Conservation (phyloP, 2,329 filamentous ascomycete genomes). For the Aspergillus nomiae region DNA sequence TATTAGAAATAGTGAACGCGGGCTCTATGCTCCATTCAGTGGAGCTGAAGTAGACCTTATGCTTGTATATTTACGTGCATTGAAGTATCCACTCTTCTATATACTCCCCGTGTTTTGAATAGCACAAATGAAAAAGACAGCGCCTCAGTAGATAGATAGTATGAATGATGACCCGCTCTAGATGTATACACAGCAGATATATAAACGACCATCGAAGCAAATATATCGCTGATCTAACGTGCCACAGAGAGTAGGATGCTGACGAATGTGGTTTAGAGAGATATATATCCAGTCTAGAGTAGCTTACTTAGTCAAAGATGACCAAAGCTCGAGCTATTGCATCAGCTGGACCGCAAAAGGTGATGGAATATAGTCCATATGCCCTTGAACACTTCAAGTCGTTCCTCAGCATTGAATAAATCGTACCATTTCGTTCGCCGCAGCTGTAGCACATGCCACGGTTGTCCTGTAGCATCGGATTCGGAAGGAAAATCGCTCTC, state of each 20-base stretch:
- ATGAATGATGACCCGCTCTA: not conserved
- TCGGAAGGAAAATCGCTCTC: constrained; percentile 28
- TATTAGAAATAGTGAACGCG: not conserved
- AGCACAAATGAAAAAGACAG: not conserved
- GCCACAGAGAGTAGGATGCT: not conserved
- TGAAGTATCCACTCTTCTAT: not conserved
- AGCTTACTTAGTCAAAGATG: not conserved
- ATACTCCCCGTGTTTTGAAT: not conserved
- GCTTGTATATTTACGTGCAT: not conserved
- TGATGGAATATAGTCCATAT: constrained; percentile 62
- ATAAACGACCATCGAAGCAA: not conserved
- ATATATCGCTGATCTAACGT: not conserved
- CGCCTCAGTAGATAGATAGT: not conserved
- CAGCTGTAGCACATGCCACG: constrained; percentile 56
- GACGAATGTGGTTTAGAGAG: not conserved
- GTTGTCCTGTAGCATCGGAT: constrained; percentile 29
- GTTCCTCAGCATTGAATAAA: constrained; percentile 56
- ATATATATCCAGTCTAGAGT: not conserved
- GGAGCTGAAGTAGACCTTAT: not conserved
- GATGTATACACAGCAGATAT: not conserved
- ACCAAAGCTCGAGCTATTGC: constrained; percentile 4
- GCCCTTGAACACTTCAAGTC: constrained; percentile 57
- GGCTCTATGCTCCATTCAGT: not conserved
- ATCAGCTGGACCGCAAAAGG: constrained; percentile 42
- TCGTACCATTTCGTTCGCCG: constrained; percentile 62